A percentile compares a stretch with the other conserved stretches of the same genome.
phyloP scores from a whole-genome alignment of 2,329 filamentous ascomycete genomes.

The Phialocephala subalpina region DNA sequence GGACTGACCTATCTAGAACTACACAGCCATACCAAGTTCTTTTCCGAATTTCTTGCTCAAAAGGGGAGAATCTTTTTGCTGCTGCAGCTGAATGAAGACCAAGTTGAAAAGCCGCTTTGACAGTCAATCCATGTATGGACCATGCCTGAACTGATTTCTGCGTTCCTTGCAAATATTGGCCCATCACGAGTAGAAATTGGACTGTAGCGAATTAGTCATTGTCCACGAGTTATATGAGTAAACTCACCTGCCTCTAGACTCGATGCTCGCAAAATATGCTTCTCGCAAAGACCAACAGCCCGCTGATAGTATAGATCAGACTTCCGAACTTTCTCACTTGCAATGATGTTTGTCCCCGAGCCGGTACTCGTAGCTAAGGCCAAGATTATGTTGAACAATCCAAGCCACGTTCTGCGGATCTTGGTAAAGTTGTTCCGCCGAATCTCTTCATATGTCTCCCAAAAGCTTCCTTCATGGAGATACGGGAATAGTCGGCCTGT shows the following conservation, averaged over 20 bases:
- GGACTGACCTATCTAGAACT: conserved; percentile 54
- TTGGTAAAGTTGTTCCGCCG: conserved; percentile 43
- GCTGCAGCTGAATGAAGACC: conserved; percentile 57
- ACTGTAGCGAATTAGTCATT: too few species aligned
- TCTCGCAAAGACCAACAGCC: conserved; percentile 52
- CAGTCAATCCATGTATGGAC: conserved; percentile 60
- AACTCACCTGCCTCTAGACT: conserved; percentile 53
- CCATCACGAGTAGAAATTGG: conserved; percentile 56
- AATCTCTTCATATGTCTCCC: conserved; percentile 46
- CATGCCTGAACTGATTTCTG: conserved; percentile 61
- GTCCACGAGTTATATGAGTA: too few species aligned
- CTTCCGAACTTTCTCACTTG: conserved; percentile 41
- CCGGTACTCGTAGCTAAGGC: conserved; percentile 54
- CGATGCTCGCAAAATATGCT: conserved; percentile 49
- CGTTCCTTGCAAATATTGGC: conserved; percentile 62
- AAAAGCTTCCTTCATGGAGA: conserved; percentile 35
- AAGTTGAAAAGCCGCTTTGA: conserved; percentile 58
- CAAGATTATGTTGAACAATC: conserved; percentile 57
- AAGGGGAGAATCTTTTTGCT: conserved; percentile 45
- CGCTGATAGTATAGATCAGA: conserved; percentile 56
- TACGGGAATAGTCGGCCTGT: too few species aligned
- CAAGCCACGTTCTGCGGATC: conserved; percentile 57
- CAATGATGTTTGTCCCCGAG: conserved; percentile 34
- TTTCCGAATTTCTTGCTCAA: conserved; percentile 56
- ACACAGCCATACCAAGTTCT: conserved; percentile 59